Evolutionary conservation across 768 basidiomycete species (phyloP), one percentile per base, ranked within the genome.

Genomic region (Lyophyllum shimeji): DNA sequence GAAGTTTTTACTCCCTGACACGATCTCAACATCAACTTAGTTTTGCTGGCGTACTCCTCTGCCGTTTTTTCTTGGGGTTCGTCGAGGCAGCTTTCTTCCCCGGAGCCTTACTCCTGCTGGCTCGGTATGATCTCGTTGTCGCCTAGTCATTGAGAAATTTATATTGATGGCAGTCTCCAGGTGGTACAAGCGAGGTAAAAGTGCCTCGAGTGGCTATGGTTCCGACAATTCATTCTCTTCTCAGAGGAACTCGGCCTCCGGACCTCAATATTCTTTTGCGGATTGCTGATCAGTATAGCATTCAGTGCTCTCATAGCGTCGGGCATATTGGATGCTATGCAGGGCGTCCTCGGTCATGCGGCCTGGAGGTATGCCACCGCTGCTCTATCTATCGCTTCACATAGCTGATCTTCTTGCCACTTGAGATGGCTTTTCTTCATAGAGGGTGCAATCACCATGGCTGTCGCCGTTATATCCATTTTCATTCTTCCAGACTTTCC

Each of bases 11-110:
- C 39, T 40, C 3, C 6, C 18, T 40, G 3, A 18, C 39, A 40
- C n/a, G 18, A n/a, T 40, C 39, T 45, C 24, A 43, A 31, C 51
- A 37, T 37, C 3, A 2, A 37, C 11, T 13, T 37, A 77, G 73
- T 60, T 86, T 78, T 53, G 60, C 59, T 0, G 74, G 76, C 20
- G 72, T 73, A 12, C 55, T 81, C 11, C 58, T 77, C 13, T 77
- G 75, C 9, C 74, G 82, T n/a, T 83, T 83, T 63, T 79, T 78
- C 67, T 69, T 83, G 2, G 82, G 69, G 1, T 80, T 84, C 56
- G 74, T 81, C 51, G 82, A 82, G 53, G 76, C 72, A 3, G 72
- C 74, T n/a, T 79, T 77, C 60, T 74, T 76, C 55, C 76, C 77
- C 44, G 76, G 77, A 7, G 74, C 77, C 20, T 61, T 82, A 46